Evolutionary conservation across 768 basidiomycete genomes (phyloP), one percentile per base, ranked within the genome.

Genomic region (Tulasnella sp.): DNA sequence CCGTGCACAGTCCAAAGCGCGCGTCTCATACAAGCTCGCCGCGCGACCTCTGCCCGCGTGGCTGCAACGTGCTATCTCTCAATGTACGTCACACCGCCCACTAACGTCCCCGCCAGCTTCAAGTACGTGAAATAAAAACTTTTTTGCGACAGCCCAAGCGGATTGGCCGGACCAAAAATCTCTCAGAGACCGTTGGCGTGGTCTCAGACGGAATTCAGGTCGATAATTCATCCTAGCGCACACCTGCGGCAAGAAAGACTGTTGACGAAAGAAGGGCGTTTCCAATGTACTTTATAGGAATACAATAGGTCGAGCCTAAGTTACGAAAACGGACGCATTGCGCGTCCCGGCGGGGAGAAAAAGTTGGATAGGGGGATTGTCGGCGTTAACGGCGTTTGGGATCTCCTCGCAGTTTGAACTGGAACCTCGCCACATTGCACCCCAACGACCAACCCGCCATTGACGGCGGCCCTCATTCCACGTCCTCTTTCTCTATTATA

Each of bases 391-490:
- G 62, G 62, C 24, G 16, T 68, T 68, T 36, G 62, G 62, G 62
- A 36, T 68, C 18, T 27, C 16, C 34, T 68, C 14, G 27, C 34
- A 34, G 62, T 68, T 68, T 36, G 31, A 68, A 68, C 62, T 36
- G 62, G 10, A 68, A 68, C 52, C 31, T 68, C 62, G 62, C 62
- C 62, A 68, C 62, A 68, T 68, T 68, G 62, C 62, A 68, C 62
- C 62, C 62, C 62, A 68, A 68, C 62, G 62, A 68, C 62, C 62
- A 68, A 36, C 62, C 62, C 62, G 62, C 62, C 62, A 68, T 68
- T 19, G 62, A 68, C 62, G 62, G 62, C 62, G 62, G 62, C 36
- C 62, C 62, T 36, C 27, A 24, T 12, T 68, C 12, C 27, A 68
- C 62, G 62, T 36, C 21, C 62, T 36, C 31, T 68, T 36, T 36